Conservation (phyloP, 768 basidiomycete genomes). For the Lanmaoa rubissima region DNA sequence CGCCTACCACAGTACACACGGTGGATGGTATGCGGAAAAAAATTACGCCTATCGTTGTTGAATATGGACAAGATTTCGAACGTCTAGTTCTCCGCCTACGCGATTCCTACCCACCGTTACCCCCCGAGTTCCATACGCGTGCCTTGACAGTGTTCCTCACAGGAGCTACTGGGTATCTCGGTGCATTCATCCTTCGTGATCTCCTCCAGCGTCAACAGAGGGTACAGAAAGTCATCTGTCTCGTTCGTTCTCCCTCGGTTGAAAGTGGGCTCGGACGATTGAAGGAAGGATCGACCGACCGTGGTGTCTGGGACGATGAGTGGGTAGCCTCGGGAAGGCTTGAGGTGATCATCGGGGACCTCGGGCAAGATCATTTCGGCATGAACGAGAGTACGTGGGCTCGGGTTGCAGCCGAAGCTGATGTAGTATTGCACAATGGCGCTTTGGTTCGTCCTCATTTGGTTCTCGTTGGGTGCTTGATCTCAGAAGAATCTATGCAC, state of each 20-base stretch:
- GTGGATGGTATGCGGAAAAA: constrained; percentile 17
- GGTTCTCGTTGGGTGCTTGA: neutral
- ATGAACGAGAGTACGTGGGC: constrained; percentile 63
- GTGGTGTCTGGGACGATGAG: constrained; percentile 84
- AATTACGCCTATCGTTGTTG: constrained; percentile 37
- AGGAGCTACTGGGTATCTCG: constrained; percentile 95
- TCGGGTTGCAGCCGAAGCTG: constrained; percentile 64
- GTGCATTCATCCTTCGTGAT: constrained; percentile 86
- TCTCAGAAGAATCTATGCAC: constrained; percentile 2
- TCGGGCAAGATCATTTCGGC: constrained; percentile 75
- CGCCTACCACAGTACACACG: constrained; percentile 14
- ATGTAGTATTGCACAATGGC: constrained; percentile 91
- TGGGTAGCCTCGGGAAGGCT: constrained; percentile 72
- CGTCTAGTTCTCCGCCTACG: constrained; percentile 56
- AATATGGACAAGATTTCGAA: constrained; percentile 81
- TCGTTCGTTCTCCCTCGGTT: constrained; percentile 72
- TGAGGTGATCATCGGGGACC: constrained; percentile 82
- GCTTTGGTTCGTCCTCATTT: constrained; percentile 72
- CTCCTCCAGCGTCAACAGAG: constrained; percentile 59
- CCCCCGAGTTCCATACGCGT: constrained; percentile 51
- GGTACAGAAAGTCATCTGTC: constrained; percentile 86
- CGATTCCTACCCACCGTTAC: constrained; percentile 57
- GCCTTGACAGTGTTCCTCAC: constrained; percentile 87
- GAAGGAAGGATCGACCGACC: constrained; percentile 66
- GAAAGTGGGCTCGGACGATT: constrained; percentile 69